Base-by-base conservation (phyloP, 2,329 filamentous ascomycete genomes). In the Rutstroemia sp. region DNA sequence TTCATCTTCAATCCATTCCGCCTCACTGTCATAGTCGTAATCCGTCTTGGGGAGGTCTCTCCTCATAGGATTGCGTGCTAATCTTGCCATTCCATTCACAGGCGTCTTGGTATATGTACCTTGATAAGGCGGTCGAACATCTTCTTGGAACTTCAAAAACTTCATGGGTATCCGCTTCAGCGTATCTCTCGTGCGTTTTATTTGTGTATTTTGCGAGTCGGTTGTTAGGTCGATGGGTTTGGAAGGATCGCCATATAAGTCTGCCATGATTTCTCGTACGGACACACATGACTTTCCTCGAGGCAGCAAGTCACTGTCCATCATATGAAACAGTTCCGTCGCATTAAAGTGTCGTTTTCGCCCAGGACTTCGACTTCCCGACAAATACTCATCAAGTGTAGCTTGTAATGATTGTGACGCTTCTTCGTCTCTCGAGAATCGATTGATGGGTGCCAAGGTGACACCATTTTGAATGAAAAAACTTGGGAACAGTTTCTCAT, bases 21-120 rank as follows among this genome's bases (percentile, higher is more conserved):
- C 88, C 69, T 95, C 89, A 3, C 88, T 92, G 66, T 94, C 89
- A 67, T 92, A 91, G 61, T 91, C 88, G 68, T 95, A 95, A 64
- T 90, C 78, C 4, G 88, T 78, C 5, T 85, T 80, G 12, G 74
- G 71, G 1, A 90, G 73, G n/a, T 72, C 59, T 70, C 78, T 70
- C 63, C 74, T 69, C 65, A 77, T 63, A 59, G 88, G 75, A 69
- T 82, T 73, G 66, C 81, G 69, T 58, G 81, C 79, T 6, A 84
- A 69, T 48, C 71, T 75, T 4, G 67, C 67, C 59, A 85, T 75
- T 30, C 62, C 71, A 70, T 38, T 77, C 45, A 72, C 71, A 50
- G 67, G 75, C 60, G 66, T 72, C 14, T 81, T 79, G 5, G 79
- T 75, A 54, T 80, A 81, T 1, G 87, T 91, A 45, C 90, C 90